These are phyloP conservation scores for Metschnikowia gruessii DNA, from an alignment of 805 yeast species.

Conservation along the genomic window DNA sequence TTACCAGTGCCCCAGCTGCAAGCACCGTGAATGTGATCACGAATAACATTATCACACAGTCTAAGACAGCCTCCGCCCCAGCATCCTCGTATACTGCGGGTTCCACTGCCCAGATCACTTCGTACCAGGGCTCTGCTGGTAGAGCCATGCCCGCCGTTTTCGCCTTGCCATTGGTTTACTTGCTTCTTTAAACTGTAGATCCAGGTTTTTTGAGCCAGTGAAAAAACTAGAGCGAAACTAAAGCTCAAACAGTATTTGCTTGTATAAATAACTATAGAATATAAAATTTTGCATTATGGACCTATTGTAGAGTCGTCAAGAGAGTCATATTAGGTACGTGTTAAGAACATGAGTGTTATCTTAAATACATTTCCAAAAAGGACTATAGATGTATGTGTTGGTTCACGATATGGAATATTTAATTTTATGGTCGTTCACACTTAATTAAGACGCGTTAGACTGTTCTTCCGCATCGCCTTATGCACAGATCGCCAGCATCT, in stretches of 20 bases:
- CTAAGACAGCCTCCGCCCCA: slow-evolving; percentile 21
- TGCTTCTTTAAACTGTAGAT: slow-evolving; percentile 14
- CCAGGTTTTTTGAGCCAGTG: not conserved
- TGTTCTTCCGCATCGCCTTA: not conserved
- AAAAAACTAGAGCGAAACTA: not conserved
- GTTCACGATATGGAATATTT: too few species aligned
- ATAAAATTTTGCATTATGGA: not conserved
- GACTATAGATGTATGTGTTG: too few species aligned
- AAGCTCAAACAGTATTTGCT: too few species aligned
- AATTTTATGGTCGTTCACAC: too few species aligned
- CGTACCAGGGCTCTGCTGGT: slow-evolving; percentile 32
- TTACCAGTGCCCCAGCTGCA: slow-evolving; percentile 6
- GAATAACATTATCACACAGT: slow-evolving; percentile 38
- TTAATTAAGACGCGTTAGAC: too few species aligned
- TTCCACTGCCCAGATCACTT: slow-evolving; percentile 13
- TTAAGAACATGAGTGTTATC: too few species aligned
- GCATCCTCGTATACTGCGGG: not conserved
- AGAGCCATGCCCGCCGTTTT: slow-evolving; percentile 25
- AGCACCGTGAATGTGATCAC: slow-evolving; percentile 41
- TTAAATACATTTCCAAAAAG: too few species aligned
- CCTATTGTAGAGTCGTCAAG: too few species aligned
- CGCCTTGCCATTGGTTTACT: slow-evolving; percentile 22
- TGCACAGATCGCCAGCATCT: not conserved
- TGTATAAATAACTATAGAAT: not conserved
- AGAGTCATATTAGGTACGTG: too few species aligned